A percentile compares a stretch with the other conserved stretches of the same genome.
Evolutionary conservation across 805 yeast genomes (phyloP).

Genomic region (Dipodascus albidus): DNA sequence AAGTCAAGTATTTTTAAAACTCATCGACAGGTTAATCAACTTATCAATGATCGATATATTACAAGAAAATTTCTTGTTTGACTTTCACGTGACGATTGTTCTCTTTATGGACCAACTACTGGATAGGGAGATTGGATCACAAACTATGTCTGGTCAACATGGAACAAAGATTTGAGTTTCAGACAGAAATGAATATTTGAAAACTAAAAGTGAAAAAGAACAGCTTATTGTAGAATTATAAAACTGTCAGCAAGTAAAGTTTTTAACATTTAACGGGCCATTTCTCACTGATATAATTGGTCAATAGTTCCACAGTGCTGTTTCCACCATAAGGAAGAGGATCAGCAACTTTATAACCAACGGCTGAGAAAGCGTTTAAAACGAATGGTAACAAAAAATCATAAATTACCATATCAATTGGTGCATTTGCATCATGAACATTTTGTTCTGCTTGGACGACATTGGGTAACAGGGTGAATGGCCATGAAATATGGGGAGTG

Average conservation of each 20-base stretch:
- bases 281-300: slow-evolving; percentile 14
- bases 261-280: background rate
- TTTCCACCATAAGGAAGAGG: slow-evolving; percentile 17
- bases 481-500: slow-evolving; percentile 50
- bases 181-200: too few species aligned
- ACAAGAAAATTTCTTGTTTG: too few species aligned
- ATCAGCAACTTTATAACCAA: slow-evolving; percentile 15
- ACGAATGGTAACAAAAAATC: slow-evolving; percentile 56
- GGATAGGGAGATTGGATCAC: too few species aligned
- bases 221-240: background rate
- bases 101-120: too few species aligned
- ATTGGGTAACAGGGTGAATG: slow-evolving; percentile 59
- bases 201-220: background rate
- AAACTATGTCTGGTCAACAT: too few species aligned
- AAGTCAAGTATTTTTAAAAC: too few species aligned
- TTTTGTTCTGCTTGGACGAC: slow-evolving; percentile 46
- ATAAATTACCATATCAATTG: slow-evolving; percentile 65
- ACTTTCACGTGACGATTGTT: too few species aligned
- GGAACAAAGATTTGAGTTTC: too few species aligned
- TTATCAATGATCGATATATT: too few species aligned
- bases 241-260: too few species aligned
- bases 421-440: slow-evolving; percentile 19
- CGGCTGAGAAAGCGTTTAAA: slow-evolving; percentile 31
- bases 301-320: slow-evolving; percentile 21
- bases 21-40: too few species aligned